phyloP scores from a whole-genome alignment of 148 eudicot species.

The Rheum nobile region DNA sequence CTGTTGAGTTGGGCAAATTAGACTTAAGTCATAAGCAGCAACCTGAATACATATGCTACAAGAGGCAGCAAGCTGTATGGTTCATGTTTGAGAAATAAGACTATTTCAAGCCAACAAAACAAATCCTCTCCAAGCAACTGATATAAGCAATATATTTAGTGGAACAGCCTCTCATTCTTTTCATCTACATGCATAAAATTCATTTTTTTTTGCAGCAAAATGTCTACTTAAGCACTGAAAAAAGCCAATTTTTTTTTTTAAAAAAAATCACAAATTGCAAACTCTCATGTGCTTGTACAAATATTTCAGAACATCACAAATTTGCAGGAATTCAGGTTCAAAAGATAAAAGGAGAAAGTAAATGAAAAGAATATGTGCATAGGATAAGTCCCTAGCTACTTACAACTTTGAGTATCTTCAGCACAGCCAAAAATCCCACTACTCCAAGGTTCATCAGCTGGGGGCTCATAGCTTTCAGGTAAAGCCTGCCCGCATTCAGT shows the following conservation, averaged over 20 bases:
- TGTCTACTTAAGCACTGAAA: neutral
- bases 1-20: constrained; percentile 19
- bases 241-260: neutral
- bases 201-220: neutral
- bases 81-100: neutral
- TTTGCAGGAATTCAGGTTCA: neutral
- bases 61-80: neutral
- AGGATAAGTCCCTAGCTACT: constrained; percentile 19
- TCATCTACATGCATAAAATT: neutral
- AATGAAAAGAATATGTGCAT: neutral
- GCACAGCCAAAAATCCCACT: constrained; percentile 90
- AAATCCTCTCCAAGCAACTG: neutral
- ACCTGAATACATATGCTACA: neutral
- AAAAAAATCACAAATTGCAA: neutral
- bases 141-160: neutral
- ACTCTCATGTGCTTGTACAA: neutral
- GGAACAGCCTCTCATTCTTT: neutral
- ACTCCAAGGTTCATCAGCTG: constrained; percentile 90
- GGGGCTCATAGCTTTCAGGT: constrained; percentile 93
- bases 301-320: neutral
- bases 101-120: neutral
- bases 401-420: constrained; percentile 85
- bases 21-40: neutral
- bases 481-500: constrained; percentile 83
- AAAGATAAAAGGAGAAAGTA: neutral